Percentiles rank a stretch among this genome's conserved stretches.
phyloP scores from a whole-genome alignment of 2,329 filamentous ascomycete species.

The Ploettnerulaceae sp. region DNA sequence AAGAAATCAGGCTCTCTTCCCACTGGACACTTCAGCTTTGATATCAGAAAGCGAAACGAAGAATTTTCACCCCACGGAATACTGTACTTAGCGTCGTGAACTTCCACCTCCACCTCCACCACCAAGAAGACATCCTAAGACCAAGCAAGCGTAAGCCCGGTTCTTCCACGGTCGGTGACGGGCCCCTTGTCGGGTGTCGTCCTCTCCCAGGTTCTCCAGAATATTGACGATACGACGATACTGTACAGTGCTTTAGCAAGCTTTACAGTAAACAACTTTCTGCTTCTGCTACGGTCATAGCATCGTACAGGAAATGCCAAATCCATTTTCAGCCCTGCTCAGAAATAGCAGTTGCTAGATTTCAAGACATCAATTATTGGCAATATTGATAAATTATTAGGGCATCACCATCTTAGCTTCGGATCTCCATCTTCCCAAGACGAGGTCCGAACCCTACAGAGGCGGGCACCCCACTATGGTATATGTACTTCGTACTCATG shows the following conservation, averaged over 20 bases:
- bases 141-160: too few relatives aligned
- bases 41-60: constrained; percentile 1
- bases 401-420: neutral
- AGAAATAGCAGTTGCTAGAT: too few relatives aligned
- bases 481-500: neutral
- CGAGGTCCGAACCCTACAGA: neutral
- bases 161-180: constrained; percentile 6
- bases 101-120: neutral
- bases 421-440: neutral
- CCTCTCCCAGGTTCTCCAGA: constrained; percentile 6
- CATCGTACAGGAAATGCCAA: neutral
- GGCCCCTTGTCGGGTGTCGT: neutral
- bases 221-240: too few relatives aligned
- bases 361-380: too few relatives aligned
- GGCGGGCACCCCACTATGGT: neutral
- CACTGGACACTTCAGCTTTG: constrained; percentile 1
- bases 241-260: too few relatives aligned
- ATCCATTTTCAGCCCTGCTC: too few relatives aligned
- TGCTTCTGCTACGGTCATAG: neutral
- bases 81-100: too few relatives aligned
- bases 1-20: constrained; percentile 1
- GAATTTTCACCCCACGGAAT: neutral
- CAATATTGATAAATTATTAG: too few relatives aligned
- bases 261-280: too few relatives aligned
- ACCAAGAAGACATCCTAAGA: constrained; percentile 5